Evolutionary conservation across 208 protist species (phyloP).

Genomic region (Crithidia fasciculata): DNA sequence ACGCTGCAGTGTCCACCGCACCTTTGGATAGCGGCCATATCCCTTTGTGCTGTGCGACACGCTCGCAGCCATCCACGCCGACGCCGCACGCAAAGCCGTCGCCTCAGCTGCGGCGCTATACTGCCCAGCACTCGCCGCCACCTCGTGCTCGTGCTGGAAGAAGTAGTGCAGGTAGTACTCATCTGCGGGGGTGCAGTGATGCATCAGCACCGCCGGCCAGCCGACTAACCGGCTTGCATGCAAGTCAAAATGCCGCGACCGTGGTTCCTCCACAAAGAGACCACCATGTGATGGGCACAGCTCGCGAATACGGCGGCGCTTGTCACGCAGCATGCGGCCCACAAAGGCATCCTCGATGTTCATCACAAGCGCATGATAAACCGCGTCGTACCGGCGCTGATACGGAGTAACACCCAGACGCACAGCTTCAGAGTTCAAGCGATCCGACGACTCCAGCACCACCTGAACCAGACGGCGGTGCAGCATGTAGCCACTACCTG

Average conservation of each 20-base stretch:
- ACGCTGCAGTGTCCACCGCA: not conserved
- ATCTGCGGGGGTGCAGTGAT: slow-evolving; percentile 14
- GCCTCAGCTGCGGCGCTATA: not conserved
- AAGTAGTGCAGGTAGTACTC: slow-evolving; percentile 20
- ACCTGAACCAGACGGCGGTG: slow-evolving; percentile 10
- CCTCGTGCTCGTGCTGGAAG: slow-evolving; percentile 16
- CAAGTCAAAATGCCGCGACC: not conserved
- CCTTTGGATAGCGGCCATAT: not conserved
- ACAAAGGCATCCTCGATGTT: slow-evolving; percentile 15
- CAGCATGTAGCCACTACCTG: not conserved
- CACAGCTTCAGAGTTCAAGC: not conserved
- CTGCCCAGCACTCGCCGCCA: not conserved
- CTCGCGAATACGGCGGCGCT: not conserved
- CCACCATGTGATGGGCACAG: not conserved
- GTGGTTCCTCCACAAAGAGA: not conserved
- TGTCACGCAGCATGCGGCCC: not conserved
- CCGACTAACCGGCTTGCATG: not conserved
- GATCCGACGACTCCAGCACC: not conserved
- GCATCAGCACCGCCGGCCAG: slow-evolving; percentile 13
- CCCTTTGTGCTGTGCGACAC: not conserved
- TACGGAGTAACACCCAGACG: not conserved
- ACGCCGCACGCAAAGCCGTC: not conserved
- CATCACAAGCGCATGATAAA: not conserved
- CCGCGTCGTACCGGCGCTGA: not conserved
- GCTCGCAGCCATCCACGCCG: not conserved